Conservation (phyloP, 768 basidiomycete species). For the Rhodotorula diobovata region DNA sequence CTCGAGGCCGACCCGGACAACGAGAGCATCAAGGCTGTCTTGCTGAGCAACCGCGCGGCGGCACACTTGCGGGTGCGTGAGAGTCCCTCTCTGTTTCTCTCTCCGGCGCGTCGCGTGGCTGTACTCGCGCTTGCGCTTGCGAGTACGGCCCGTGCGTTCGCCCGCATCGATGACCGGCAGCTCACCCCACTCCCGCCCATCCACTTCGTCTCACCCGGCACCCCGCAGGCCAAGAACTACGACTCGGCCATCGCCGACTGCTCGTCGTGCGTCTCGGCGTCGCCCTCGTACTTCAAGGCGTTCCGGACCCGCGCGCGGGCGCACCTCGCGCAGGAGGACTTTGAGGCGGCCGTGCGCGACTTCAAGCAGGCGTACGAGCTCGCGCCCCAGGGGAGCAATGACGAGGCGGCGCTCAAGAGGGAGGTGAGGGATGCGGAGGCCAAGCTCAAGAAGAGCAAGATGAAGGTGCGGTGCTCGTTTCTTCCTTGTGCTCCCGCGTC, state of each 20-base stretch:
- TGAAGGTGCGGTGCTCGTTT: slow-evolving; percentile 68
- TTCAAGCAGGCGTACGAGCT: slow-evolving; percentile 76
- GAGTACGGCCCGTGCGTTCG: no score
- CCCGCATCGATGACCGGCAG: no score
- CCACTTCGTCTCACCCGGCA: background rate
- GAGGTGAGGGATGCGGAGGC: slow-evolving; percentile 79
- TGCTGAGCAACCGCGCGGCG: slow-evolving; percentile 78
- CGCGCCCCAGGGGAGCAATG: slow-evolving; percentile 55
- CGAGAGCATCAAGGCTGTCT: slow-evolving; percentile 71
- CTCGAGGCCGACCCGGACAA: slow-evolving; percentile 64
- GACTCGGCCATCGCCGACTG: slow-evolving; percentile 69
- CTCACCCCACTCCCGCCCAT: background rate
- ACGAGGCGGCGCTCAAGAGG: slow-evolving; percentile 58
- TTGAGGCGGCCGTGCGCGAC: slow-evolving; percentile 65
- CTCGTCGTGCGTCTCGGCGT: slow-evolving; percentile 61
- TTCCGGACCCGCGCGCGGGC: slow-evolving; percentile 80
- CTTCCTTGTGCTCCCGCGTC: no score
- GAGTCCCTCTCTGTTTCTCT: background rate
- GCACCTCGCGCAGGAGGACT: slow-evolving; percentile 67
- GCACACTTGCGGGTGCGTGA: slow-evolving; percentile 48
- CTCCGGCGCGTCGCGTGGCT: no score
- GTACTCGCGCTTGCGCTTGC: no score
- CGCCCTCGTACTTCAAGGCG: slow-evolving; percentile 72
- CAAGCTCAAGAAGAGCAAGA: slow-evolving; percentile 77
- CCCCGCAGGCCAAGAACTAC: slow-evolving; percentile 59